phyloP scores from a whole-genome alignment of 2,329 filamentous ascomycete genomes.

The Fusarium sp. region DNA sequence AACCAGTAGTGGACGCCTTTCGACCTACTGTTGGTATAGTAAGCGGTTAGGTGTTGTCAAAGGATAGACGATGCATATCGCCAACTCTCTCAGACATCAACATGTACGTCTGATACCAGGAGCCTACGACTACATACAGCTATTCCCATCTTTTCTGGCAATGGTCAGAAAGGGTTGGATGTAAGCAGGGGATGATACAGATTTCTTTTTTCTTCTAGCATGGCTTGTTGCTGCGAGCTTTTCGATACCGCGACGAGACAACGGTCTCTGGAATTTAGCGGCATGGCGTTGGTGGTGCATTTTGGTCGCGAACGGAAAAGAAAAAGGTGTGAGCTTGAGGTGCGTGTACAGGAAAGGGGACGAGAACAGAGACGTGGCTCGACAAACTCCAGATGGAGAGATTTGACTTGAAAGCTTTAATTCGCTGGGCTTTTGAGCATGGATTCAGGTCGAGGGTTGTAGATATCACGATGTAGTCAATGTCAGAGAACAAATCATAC shows the following conservation, averaged over 20 bases:
- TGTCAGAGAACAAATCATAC: slow-evolving; percentile 17
- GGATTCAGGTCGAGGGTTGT: slow-evolving; percentile 5
- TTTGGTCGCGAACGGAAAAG: slow-evolving; percentile 35
- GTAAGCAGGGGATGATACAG: slow-evolving; percentile 10
- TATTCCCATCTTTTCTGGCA: background rate
- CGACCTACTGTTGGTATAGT: background rate
- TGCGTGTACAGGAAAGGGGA: background rate
- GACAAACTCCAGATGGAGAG: background rate
- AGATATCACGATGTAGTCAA: slow-evolving; percentile 32
- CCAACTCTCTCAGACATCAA: background rate
- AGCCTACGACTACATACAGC: slow-evolving; percentile 1
- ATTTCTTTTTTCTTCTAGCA: slow-evolving; percentile 34
- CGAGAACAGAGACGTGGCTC: background rate
- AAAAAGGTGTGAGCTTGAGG: slow-evolving; percentile 16
- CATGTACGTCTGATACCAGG: background rate
- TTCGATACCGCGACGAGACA: slow-evolving; percentile 47
- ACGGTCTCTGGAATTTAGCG: slow-evolving; percentile 47
- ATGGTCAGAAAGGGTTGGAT: slow-evolving; percentile 5
- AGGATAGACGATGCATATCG: background rate
- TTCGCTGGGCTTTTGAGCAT: background rate
- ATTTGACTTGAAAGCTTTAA: background rate
- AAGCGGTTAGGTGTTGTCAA: background rate
- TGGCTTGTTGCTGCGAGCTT: slow-evolving; percentile 34
- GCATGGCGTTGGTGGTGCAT: slow-evolving; percentile 51
- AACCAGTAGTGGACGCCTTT: slow-evolving; percentile 3